These are phyloP conservation scores for Fusarium sp. DNA, from an alignment of 2,329 filamentous ascomycete species.

Conservation along the genomic window DNA sequence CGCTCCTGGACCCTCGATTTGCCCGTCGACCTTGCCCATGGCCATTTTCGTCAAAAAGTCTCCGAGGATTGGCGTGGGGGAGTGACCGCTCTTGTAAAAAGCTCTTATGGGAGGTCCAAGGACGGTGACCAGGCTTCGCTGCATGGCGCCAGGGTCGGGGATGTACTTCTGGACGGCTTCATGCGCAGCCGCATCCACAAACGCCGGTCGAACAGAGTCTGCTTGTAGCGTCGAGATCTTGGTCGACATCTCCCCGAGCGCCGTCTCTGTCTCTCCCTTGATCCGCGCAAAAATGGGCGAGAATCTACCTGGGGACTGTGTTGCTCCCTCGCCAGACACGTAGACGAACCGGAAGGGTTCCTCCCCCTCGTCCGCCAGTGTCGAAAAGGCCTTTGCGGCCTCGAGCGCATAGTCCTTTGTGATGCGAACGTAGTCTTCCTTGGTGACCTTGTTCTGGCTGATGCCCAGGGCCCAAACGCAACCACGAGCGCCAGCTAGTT, in stretches of 20 bases:
- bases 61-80: conserved; percentile 60
- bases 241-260: conserved; percentile 65
- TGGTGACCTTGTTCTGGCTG: conserved; percentile 68
- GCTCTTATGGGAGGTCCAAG: conserved; percentile 45
- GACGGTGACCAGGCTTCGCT: conserved; percentile 11
- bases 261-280: conserved; percentile 75
- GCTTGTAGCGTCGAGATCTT: conserved; percentile 61
- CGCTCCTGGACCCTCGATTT: conserved; percentile 46
- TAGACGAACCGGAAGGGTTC: conserved; percentile 77
- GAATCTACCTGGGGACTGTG: conserved; percentile 65
- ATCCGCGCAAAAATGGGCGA: conserved; percentile 70
- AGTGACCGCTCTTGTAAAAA: conserved; percentile 42
- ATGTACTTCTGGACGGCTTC: conserved; percentile 56
- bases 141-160: conserved; percentile 45
- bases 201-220: conserved; percentile 69
- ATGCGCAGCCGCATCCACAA: conserved; percentile 65
- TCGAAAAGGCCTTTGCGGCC: conserved; percentile 71
- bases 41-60: conserved; percentile 59
- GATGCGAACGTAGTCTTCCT: conserved; percentile 76
- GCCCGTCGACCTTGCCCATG: conserved; percentile 51
- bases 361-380: conserved; percentile 53
- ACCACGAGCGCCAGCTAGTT: conserved; percentile 73
- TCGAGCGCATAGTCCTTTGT: conserved; percentile 75
- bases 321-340: conserved; percentile 74
- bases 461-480: conserved; percentile 82